These are phyloP conservation scores for Pilasporangium apinafurcum DNA, from an alignment of 352 stramenopile species.

Conservation along the genomic window DNA sequence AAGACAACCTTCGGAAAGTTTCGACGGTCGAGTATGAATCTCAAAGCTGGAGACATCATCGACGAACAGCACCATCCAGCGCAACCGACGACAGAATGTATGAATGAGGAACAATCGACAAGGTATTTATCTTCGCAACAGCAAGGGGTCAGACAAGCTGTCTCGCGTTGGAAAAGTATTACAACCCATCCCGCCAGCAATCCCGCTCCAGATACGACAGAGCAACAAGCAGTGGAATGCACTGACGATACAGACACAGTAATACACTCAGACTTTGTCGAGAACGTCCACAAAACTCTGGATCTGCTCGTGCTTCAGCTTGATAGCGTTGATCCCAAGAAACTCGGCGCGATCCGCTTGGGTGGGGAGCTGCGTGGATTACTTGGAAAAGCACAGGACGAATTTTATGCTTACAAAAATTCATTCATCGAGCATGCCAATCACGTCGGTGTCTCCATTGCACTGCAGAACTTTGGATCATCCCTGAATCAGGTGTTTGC, in stretches of 20 bases:
- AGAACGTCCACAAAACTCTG: constrained; percentile 33
- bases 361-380: constrained; percentile 68
- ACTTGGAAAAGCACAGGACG: constrained; percentile 73
- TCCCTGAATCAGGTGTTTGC: constrained; percentile 47
- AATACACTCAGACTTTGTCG: constrained; percentile 20
- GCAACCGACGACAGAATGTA: background rate
- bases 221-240: background rate
- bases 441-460: constrained; percentile 52
- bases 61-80: background rate
- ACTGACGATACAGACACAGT: background rate
- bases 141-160: background rate
- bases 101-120: background rate
- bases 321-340: constrained; percentile 55
- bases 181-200: no score
- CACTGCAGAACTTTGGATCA: constrained; percentile 70
- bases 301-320: constrained; percentile 40
- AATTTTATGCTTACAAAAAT: constrained; percentile 56
- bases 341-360: constrained; percentile 52
- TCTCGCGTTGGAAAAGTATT: no score
- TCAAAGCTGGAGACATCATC: background rate
- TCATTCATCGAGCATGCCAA: constrained; percentile 49
- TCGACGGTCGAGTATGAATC: constrained; percentile 23
- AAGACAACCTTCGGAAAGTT: constrained; percentile 47
- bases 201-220: background rate
- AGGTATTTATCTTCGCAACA: background rate